Base-by-base conservation (phyloP, 164 flowering plant species). In the Saururus chinensis region DNA sequence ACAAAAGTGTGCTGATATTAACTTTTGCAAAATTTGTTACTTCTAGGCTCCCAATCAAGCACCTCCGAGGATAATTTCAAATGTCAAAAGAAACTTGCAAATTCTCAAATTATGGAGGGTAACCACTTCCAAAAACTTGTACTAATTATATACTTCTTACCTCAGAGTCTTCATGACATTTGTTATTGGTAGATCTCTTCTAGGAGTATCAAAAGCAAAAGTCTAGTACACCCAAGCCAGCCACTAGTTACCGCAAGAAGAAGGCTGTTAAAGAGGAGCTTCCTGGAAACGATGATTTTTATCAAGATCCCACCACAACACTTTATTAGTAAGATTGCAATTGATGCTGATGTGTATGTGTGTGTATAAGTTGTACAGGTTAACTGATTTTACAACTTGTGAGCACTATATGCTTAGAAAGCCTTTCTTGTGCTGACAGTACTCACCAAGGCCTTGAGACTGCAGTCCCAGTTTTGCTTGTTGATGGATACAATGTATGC, bases 401-500 rank as follows among this genome's bases (percentile, higher is more conserved):
- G 37, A 0, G 64, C 19, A 13, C 25, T 45, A 10, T 45, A 17
- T 17, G 7, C 49, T 30, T 30, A 30, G 37, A 45, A 45, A 12
- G 17, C 49, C 12, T 42, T 42, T 45, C 17, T 45, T 45, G 25
- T 68, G 23, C 56, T 53, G 22, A 55, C 84, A 95, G 96, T 69
- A 82, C 92, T 53, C 72, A 85, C 70, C 88, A 85, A 83, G 89
- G 80, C 37, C 1, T 85, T 20, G 92, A 83, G 25, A 75, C 72
- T 62, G 93, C 80, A 20, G 83, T 80, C 13, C 97, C 96, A 30
- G 96, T 95, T 64, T 79, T 95, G 79, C 99, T 95, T 67, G 99
- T 95, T 70, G 99, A 95, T 76, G 99, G 97, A 17, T 95, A 95
- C 63, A 95, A 95, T 76, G 86, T 95, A 13, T 95, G 97, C 74